A percentile compares a stretch with the other conserved stretches of the same genome.
phyloP scores from a whole-genome alignment of 768 basidiomycete genomes.

The Mycena olivaceomarginata region DNA sequence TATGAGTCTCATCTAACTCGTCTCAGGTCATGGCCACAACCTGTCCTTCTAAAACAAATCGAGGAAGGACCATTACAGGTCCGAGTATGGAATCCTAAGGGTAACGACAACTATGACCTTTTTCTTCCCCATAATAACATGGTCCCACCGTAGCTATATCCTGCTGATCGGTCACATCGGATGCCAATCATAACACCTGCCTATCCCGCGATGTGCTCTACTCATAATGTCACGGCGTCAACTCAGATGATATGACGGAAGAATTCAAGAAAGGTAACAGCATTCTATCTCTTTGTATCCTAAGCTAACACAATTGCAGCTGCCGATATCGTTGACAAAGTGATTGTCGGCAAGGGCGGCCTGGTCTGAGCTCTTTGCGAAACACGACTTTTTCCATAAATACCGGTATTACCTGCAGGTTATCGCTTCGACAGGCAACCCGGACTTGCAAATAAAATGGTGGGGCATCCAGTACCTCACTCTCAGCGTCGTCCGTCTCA shows the following conservation, averaged over 20 bases:
- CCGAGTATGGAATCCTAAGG: slow-evolving; percentile 98
- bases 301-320: slow-evolving; percentile 66
- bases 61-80: slow-evolving; percentile 96
- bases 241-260: slow-evolving; percentile 97
- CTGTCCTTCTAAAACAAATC: slow-evolving; percentile 97
- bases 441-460: slow-evolving; percentile 96
- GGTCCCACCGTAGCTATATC: slow-evolving; percentile 79
- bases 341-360: slow-evolving; percentile 86
- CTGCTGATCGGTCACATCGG: slow-evolving; percentile 93
- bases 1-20: slow-evolving; percentile 25
- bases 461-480: slow-evolving; percentile 57
- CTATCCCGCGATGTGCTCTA: slow-evolving; percentile 99
- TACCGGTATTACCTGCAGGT: slow-evolving; percentile 98
- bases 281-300: slow-evolving; percentile 13
- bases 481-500: slow-evolving; percentile 14
- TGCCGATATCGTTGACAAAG: slow-evolving; percentile 94
- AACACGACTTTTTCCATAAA: slow-evolving; percentile 98
- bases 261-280: slow-evolving; percentile 92
- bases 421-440: slow-evolving; percentile 90
- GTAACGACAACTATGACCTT: slow-evolving; percentile 57
- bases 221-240: slow-evolving; percentile 97
- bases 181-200: slow-evolving; percentile 99
- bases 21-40: slow-evolving; percentile 96
- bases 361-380: slow-evolving; percentile 96
- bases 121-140: slow-evolving; percentile 23